Evolutionary conservation across 768 basidiomycete species (phyloP), one percentile per base, ranked within the genome.

Genomic region (Cantharellus anzutake): DNA sequence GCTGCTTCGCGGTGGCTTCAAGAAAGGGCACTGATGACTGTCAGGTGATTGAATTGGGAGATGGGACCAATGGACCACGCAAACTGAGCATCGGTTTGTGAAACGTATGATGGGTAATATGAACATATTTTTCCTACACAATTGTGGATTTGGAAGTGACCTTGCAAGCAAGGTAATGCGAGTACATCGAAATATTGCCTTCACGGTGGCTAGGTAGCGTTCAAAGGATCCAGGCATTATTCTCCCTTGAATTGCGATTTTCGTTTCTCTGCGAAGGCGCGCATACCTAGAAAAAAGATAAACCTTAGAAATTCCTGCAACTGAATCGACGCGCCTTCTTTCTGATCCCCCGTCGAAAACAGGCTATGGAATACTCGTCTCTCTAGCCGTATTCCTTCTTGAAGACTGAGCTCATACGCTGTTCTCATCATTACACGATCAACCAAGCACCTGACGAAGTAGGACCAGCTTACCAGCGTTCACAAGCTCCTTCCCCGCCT

Each of bases 301-400:
- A 60, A 51, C 42, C 5, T n/a, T 63, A 14, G 14, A 37, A 42
- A 65, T 64, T 35, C 55, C 48, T 61, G 20, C 39, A 60, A 20
- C 44, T 38, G 39, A 42, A 38, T 2, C 3, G 35, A 14, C 44
- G 5, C 84, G 84, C 90, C 92, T 73, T 94, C 92, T 74, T 93
- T 93, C 73, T 93, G 91, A 69, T 94, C 92, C 58, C 83, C 79
- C 16, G 96, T 96, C 3, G 91, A 91, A 66, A 99, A 98, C 61
- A 92, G 72, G 44, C 80, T 76, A 65, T 97, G 86, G 83, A 98
- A 98, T 50, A 92, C 72, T 63, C 90, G 76, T 62, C 91, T 77
- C 71, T 98, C 96, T 64, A 90, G 83, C 61, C 81, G 76, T 64
- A 98, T 69, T 0, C 94, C 96, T 67, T 96, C 86, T 3, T 77